Evolutionary conservation across 2,329 filamentous ascomycete species (phyloP), one percentile per base, ranked within the genome.

Genomic region (Colletotrichum chrysophilum): DNA sequence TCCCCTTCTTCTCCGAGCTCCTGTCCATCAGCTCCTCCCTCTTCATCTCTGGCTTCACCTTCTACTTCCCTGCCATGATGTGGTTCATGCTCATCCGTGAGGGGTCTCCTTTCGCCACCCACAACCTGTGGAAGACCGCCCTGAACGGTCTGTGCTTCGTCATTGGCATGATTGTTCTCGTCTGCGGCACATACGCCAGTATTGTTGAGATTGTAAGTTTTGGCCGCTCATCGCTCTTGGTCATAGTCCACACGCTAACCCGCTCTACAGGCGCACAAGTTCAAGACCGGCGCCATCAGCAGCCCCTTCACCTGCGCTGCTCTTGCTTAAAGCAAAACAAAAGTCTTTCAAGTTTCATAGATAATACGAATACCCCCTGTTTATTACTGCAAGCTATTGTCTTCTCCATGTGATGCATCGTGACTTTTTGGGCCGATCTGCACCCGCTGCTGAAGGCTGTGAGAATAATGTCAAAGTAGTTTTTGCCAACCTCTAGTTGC

Each of bases 1-100:
- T 96, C 60, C 94, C 94, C 4, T 92, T 93, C 81, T 96, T 96
- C 86, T 91, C 90, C 77, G 88, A 93, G 66, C 86, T 96, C 60
- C 85, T 96, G n/a, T 86, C 87, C 71, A 87, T 90, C 80, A 86
- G 82, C 64, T 89, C 88, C 3, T 84, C 87, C 3, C 85, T 90
- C 34, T 89, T 90, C 81, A 84, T 90, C 78, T 85, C 43, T 8
- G 83, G 83, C 43, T 84, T 84, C 67, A 85, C 86, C 34, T 87
- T 87, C 76, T 85, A 86, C 76, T 80, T 86, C 69, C 82, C 87
- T 18, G 84, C 86, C 56, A 81, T 87, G 67, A 84, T 87, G 79
- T 87, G 85, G 82, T 86, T 87, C 79, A 83, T 86, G 77, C 84
- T 86, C 60, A 79, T 84, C 66, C 76, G 79, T 56, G 80, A 84